Evolutionary conservation across 306 rosid genomes (phyloP).

Genomic region (Trifolium fragiferum): DNA sequence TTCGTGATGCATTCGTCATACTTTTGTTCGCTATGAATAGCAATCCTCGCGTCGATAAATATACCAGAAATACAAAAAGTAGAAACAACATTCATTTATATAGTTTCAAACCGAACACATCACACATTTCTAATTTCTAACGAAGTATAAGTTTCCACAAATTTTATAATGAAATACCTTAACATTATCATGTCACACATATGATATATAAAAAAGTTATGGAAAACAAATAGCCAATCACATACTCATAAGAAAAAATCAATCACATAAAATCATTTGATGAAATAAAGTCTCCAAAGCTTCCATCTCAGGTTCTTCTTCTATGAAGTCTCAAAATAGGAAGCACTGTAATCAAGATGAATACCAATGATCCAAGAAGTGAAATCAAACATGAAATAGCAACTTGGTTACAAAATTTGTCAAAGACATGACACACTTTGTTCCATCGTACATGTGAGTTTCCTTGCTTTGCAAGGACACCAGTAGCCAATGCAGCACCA

Average conservation of each 20-base stretch:
- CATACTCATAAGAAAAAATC: background rate
- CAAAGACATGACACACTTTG: conserved; percentile 69
- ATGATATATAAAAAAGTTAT: background rate
- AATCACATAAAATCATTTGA: background rate
- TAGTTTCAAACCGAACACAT: background rate
- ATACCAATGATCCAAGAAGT: conserved; percentile 50
- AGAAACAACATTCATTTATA: background rate
- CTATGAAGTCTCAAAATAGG: conserved; percentile 37
- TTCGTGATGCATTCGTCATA: too few species aligned
- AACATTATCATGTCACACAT: background rate
- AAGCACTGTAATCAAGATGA: conserved; percentile 50
- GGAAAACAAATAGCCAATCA: background rate
- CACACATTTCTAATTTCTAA: background rate
- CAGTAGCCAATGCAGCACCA: conserved; percentile 70
- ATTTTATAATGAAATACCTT: background rate
- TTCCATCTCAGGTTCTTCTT: background rate
- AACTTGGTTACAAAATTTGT: conserved; percentile 62
- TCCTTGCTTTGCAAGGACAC: conserved; percentile 62
- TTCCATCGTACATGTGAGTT: conserved; percentile 75
- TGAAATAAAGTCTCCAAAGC: background rate
- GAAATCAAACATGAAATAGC: conserved; percentile 52
- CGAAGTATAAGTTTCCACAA: background rate
- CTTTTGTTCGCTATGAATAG: too few species aligned
- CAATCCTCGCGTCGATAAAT: too few species aligned
- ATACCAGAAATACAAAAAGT: background rate